A percentile compares a stretch with the other conserved stretches of the same genome.
Conservation (phyloP, 2,329 filamentous ascomycete species). For the Celoporthe dispersa region DNA sequence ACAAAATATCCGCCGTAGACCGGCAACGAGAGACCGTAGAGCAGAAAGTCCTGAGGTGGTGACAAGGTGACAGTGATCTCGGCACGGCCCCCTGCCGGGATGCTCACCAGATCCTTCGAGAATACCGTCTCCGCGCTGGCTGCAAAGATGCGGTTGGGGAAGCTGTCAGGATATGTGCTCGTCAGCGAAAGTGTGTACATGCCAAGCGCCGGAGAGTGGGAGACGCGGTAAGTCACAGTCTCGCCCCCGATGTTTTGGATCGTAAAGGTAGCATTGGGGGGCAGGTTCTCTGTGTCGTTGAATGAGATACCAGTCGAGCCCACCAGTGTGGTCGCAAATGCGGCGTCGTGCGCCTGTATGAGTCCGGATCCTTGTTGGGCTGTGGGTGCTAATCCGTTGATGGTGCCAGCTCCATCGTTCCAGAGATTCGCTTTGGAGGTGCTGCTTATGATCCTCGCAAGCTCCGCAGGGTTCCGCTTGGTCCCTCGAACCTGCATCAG, state of each 20-base stretch:
- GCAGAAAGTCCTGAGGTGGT: slow-evolving; percentile 32
- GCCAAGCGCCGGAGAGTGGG: slow-evolving; percentile 42
- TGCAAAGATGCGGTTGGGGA: slow-evolving; percentile 23
- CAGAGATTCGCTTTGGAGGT: slow-evolving; percentile 37
- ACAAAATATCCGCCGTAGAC: slow-evolving; percentile 50
- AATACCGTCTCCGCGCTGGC: slow-evolving; percentile 31
- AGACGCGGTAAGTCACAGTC: slow-evolving; percentile 44
- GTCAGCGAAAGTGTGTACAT: slow-evolving; percentile 39
- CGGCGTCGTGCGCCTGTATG: slow-evolving; percentile 47
- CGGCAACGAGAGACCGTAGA: slow-evolving; percentile 41
- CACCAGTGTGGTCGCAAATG: slow-evolving; percentile 43
- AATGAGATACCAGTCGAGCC: slow-evolving; percentile 45
- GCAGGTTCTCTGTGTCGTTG: slow-evolving; percentile 50
- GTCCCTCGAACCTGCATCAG: slow-evolving; percentile 20
- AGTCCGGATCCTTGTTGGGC: slow-evolving; percentile 49
- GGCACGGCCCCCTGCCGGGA: slow-evolving; percentile 36
- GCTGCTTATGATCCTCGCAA: slow-evolving; percentile 17
- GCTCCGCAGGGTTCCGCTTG: slow-evolving; percentile 8
- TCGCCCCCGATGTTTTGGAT: slow-evolving; percentile 45
- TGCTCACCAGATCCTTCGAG: slow-evolving; percentile 32
- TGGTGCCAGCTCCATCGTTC: slow-evolving; percentile 37
- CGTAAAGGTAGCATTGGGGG: slow-evolving; percentile 38
- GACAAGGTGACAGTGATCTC: slow-evolving; percentile 37
- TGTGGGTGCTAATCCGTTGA: slow-evolving; percentile 38
- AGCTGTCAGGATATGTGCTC: neutral